Evolutionary conservation across 164 flowering plant genomes (phyloP), one percentile per base, ranked within the genome.

Genomic region (Nymphaea thermarum): DNA sequence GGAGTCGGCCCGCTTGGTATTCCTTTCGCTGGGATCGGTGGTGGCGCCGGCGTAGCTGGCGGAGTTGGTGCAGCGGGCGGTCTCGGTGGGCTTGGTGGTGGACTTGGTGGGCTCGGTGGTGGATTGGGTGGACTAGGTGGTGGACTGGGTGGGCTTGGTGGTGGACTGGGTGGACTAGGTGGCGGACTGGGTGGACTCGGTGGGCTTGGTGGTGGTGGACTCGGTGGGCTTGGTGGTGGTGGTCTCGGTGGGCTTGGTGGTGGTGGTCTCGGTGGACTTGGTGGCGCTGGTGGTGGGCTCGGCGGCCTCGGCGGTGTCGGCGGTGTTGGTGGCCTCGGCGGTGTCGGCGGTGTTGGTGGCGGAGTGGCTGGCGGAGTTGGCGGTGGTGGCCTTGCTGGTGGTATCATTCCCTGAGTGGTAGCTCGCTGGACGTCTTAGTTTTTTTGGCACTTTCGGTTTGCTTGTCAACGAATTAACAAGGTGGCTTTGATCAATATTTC

Each of bases 321-420:
- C 1, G 69, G 69, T 4, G 41, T 43, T 15, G 69, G 69, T 14
- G 69, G 69, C n/a, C 41, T 67, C 6, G 69, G 69, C 16, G 69
- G 64, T 5, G 63, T 25, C 7, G 63, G 69, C n/a, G 5, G 60
- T 42, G 47, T 42, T 1, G 68, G 45, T 41, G 68, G 68, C 41
- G 43, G 25, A 3, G 68, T 43, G 4, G 68, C 44, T 4, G 61
- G 44, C 8, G 68, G 62, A 51, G 63, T 18, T 65, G 67, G 69
- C 4, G 65, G 43, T 64, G 44, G 65, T 42, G 65, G 65, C 42
- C 42, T 15, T 4, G 41, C 14, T 5, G 65, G 65, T 63, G 25
- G 65, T 47, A 7, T 47, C 55, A 47, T 47, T 47, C 55, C 55
- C 12, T 47, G 55, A 47, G 2, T 7, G 55, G 12, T 47, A 12